phyloP scores from a whole-genome alignment of 2,329 filamentous ascomycete species.

The Botryotinia convoluta region DNA sequence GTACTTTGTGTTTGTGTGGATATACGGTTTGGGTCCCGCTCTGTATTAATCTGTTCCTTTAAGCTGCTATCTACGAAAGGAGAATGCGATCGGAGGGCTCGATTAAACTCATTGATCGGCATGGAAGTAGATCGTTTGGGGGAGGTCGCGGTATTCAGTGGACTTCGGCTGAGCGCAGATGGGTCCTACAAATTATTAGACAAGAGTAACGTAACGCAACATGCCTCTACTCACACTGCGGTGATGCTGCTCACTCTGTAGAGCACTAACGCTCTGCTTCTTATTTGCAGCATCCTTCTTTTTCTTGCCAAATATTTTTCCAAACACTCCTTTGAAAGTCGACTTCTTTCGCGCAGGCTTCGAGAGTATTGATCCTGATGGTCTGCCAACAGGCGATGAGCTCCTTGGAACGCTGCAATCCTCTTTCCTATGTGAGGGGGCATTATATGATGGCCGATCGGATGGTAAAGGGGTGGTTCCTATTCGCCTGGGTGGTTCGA shows the following conservation, averaged over 20 bases:
- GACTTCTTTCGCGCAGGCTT: slow-evolving; percentile 56
- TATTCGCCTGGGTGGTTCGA: slow-evolving; percentile 14
- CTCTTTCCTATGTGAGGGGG: slow-evolving; percentile 22
- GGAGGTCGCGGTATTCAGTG: slow-evolving; percentile 41
- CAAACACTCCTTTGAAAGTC: slow-evolving; percentile 53
- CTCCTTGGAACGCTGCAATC: background rate
- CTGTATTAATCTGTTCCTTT: slow-evolving; percentile 42
- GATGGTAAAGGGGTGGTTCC: slow-evolving; percentile 16
- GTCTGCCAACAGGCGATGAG: slow-evolving; percentile 33
- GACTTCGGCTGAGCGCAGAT: slow-evolving; percentile 39
- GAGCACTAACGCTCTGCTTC: slow-evolving; percentile 18
- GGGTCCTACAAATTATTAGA: slow-evolving; percentile 40
- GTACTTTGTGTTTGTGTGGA: slow-evolving; percentile 45
- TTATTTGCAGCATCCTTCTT: slow-evolving; percentile 1
- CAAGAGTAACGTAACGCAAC: slow-evolving; percentile 16
- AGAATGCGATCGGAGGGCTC: slow-evolving; percentile 60
- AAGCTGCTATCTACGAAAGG: slow-evolving; percentile 54
- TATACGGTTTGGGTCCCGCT: slow-evolving; percentile 48
- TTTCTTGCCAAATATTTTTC: slow-evolving; percentile 58
- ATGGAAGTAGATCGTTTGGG: slow-evolving; percentile 56
- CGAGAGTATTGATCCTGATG: slow-evolving; percentile 39
- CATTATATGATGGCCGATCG: slow-evolving; percentile 25
- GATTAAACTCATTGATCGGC: slow-evolving; percentile 59
- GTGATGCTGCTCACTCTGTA: slow-evolving; percentile 42
- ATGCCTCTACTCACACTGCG: slow-evolving; percentile 46